These are phyloP conservation scores for Coriolopsis trogii DNA, from an alignment of 1,284 basidiomycete species.

Conservation along the genomic window DNA sequence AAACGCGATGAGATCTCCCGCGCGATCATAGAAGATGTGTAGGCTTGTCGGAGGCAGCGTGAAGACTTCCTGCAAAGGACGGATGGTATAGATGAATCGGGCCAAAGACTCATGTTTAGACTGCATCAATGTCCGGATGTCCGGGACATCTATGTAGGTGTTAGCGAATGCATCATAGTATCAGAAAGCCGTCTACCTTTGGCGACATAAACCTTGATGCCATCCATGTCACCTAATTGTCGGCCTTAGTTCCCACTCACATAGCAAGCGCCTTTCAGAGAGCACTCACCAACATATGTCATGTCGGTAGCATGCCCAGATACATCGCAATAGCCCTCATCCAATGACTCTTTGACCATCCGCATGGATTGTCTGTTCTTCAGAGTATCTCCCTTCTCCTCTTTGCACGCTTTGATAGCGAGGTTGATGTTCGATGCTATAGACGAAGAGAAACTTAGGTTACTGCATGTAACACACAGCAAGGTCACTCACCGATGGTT, in stretches of 20 bases:
- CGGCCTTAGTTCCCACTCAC: neutral
- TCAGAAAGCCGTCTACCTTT: slow-evolving; percentile 50
- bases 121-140: slow-evolving; percentile 51
- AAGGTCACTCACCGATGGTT: slow-evolving; percentile 54
- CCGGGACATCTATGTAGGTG: slow-evolving; percentile 51
- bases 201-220: slow-evolving; percentile 69
- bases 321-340: slow-evolving; percentile 85
- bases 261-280: neutral
- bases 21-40: slow-evolving; percentile 86
- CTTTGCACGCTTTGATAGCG: slow-evolving; percentile 78
- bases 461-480: no score
- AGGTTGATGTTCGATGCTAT: slow-evolving; percentile 71
- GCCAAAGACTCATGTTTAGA: slow-evolving; percentile 57
- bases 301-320: slow-evolving; percentile 71
- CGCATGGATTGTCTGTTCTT: slow-evolving; percentile 71
- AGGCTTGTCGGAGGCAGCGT: slow-evolving; percentile 69
- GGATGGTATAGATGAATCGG: slow-evolving; percentile 72
- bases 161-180: neutral
- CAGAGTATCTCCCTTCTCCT: slow-evolving; percentile 65
- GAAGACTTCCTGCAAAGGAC: slow-evolving; percentile 60
- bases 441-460: no score
- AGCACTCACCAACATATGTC: slow-evolving; percentile 52
- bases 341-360: slow-evolving; percentile 72
- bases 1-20: slow-evolving; percentile 90
- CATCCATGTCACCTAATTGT: slow-evolving; percentile 58